Evolutionary conservation across 805 yeast genomes (phyloP).

Genomic region (Ogataea angusta): DNA sequence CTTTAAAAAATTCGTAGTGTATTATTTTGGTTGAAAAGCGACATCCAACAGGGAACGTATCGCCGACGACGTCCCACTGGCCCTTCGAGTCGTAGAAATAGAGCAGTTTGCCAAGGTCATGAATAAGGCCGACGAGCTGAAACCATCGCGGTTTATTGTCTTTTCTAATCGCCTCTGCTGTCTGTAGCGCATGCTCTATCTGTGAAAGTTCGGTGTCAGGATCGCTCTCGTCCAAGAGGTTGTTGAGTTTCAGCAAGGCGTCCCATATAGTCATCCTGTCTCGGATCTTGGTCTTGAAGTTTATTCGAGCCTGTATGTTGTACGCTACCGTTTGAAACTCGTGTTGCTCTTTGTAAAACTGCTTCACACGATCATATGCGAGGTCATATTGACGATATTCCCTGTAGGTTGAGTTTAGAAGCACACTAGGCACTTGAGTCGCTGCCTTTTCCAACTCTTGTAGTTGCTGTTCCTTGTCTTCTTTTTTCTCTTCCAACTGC

Average conservation of each 20-base stretch:
- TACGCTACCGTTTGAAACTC: conserved; percentile 68
- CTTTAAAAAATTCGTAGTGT: conserved; percentile 55
- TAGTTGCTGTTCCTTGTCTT: conserved; percentile 11
- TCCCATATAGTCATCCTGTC: conserved; percentile 74
- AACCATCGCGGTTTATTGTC: conserved; percentile 75
- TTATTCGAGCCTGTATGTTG: conserved; percentile 66
- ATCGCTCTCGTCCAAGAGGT: conserved; percentile 65
- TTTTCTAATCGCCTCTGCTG: conserved; percentile 68
- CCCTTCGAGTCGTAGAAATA: conserved; percentile 71
- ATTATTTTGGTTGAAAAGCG: conserved; percentile 57
- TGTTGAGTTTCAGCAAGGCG: conserved; percentile 58
- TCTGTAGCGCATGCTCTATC: conserved; percentile 71
- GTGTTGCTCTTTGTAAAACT: conserved; percentile 66
- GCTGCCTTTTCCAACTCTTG: conserved; percentile 14
- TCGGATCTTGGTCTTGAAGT: conserved; percentile 63
- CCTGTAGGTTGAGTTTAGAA: conserved; percentile 26
- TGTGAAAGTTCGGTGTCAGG: conserved; percentile 75
- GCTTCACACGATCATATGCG: conserved; percentile 65
- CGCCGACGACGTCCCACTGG: conserved; percentile 82
- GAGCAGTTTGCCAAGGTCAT: conserved; percentile 65
- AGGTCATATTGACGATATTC: conserved; percentile 62
- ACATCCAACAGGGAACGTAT: conserved; percentile 75
- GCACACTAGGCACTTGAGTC: conserved; percentile 14
- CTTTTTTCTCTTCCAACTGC: conserved; percentile 19
- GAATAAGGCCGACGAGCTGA: conserved; percentile 69